phyloP scores from a whole-genome alignment of 2,329 filamentous ascomycete genomes.

The Paecilomyces variotii region DNA sequence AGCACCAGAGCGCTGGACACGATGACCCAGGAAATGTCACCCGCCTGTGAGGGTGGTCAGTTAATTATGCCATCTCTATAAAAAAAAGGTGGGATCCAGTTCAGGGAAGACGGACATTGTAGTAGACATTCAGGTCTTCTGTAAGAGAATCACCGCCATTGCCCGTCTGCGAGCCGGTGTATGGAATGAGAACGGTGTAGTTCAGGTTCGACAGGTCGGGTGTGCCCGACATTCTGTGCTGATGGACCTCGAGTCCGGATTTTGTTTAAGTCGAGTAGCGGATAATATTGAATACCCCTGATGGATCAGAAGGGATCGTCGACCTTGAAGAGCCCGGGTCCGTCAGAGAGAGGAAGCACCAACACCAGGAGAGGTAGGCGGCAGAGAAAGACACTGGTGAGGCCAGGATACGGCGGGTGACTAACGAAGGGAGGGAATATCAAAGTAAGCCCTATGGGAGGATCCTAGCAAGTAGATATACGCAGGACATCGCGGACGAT shows the following conservation, averaged over 20 bases:
- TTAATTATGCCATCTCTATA: not conserved
- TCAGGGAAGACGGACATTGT: slow-evolving; percentile 42
- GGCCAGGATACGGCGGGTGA: not conserved
- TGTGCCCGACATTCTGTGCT: slow-evolving; percentile 22
- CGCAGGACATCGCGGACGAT: not conserved
- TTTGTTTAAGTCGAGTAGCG: not conserved
- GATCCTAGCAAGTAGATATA: slow-evolving; percentile 1
- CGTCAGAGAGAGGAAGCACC: not conserved
- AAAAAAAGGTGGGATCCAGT: not conserved
- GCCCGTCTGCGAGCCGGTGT: slow-evolving; percentile 53
- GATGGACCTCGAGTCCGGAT: not conserved
- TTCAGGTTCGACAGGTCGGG: slow-evolving; percentile 5
- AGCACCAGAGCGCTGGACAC: slow-evolving; percentile 70
- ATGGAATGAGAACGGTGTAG: slow-evolving; percentile 39
- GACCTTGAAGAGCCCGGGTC: not conserved
- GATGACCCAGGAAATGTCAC: slow-evolving; percentile 76
- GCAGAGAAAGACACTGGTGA: not conserved
- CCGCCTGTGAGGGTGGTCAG: slow-evolving; percentile 46
- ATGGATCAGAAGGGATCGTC: not conserved
- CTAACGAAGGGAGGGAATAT: not conserved
- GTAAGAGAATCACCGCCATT: slow-evolving; percentile 60
- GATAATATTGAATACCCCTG: not conserved
- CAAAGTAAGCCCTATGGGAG: not conserved
- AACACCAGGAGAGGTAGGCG: not conserved
- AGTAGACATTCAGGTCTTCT: slow-evolving; percentile 75